phyloP scores from a whole-genome alignment of 768 basidiomycete genomes.

The Fibroporia radiculosa region DNA sequence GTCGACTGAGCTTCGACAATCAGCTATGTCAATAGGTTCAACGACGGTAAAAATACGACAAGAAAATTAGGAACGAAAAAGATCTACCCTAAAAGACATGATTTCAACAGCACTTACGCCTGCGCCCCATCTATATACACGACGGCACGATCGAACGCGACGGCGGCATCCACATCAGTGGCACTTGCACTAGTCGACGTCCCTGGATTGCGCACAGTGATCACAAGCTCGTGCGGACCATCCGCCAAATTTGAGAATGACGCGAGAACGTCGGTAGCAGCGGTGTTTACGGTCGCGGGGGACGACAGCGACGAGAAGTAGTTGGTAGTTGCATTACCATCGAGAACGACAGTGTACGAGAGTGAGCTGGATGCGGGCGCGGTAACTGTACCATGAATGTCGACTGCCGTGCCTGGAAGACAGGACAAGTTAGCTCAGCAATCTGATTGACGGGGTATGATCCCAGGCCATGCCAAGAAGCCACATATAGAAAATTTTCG shows the following conservation, averaged over 20 bases:
- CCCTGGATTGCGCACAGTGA: conserved; percentile 39
- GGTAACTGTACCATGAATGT: conserved; percentile 40
- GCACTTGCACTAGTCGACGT: conserved; percentile 13
- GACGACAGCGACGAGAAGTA: conserved; percentile 19
- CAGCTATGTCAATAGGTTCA: too few species aligned
- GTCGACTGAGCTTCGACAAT: too few species aligned
- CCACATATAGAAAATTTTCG: too few species aligned
- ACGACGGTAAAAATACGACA: too few species aligned
- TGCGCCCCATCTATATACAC: conserved; percentile 21
- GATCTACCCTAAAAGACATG: too few species aligned
- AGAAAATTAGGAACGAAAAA: too few species aligned
- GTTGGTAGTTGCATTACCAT: conserved; percentile 31
- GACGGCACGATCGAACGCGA: conserved; percentile 53
- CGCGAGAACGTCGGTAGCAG: conserved; percentile 36
- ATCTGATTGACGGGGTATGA: too few species aligned
- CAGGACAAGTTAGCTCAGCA: too few species aligned
- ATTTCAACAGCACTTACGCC: too few species aligned
- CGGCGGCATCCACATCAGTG: conserved; percentile 18
- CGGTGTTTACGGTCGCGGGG: conserved; percentile 16
- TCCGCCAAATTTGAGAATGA: conserved; percentile 39
- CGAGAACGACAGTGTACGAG: conserved; percentile 42
- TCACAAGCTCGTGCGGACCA: conserved; percentile 44
- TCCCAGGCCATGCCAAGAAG: too few species aligned
- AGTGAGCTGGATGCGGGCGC: conserved; percentile 17
- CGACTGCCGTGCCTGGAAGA: conserved; percentile 56